Evolutionary conservation across 73 alveolate species (phyloP).

Genomic region (Paramecium tetraurelia): DNA sequence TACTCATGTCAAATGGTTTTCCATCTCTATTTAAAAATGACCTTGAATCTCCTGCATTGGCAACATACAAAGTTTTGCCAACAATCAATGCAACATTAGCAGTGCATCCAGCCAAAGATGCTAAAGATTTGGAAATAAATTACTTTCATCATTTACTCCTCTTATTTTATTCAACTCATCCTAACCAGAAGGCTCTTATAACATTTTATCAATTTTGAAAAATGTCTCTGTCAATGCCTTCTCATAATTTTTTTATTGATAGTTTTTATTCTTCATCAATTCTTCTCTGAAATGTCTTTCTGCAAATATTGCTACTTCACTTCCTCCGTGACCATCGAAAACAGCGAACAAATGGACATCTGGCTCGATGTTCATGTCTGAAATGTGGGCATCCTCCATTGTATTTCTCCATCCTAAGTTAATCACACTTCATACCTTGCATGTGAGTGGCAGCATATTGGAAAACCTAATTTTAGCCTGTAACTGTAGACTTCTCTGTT

Average conservation of each 20-base stretch:
- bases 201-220: conserved; percentile 77
- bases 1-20: conserved; percentile 71
- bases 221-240: conserved; percentile 82
- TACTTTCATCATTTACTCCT: conserved; percentile 28
- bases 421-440: conserved; percentile 63
- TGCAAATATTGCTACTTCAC: conserved; percentile 87
- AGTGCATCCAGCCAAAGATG: conserved; percentile 76
- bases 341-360: conserved; percentile 84
- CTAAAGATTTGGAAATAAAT: not conserved
- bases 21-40: conserved; percentile 80
- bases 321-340: conserved; percentile 97
- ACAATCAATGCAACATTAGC: conserved; percentile 72
- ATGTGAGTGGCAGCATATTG: conserved; percentile 69
- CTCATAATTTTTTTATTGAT: conserved; percentile 67
- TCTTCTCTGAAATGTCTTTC: conserved; percentile 74
- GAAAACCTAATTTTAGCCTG: conserved; percentile 72
- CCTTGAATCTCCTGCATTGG: conserved; percentile 96
- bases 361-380: conserved; percentile 68
- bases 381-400: conserved; percentile 91
- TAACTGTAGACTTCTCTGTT: conserved; percentile 72
- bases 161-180: conserved; percentile 53
- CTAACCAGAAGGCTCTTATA: conserved; percentile 62
- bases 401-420: conserved; percentile 69
- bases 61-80: conserved; percentile 67
- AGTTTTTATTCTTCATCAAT: conserved; percentile 64